phyloP scores from a whole-genome alignment of 169 alveolate species.

The Plasmodium ovale region DNA sequence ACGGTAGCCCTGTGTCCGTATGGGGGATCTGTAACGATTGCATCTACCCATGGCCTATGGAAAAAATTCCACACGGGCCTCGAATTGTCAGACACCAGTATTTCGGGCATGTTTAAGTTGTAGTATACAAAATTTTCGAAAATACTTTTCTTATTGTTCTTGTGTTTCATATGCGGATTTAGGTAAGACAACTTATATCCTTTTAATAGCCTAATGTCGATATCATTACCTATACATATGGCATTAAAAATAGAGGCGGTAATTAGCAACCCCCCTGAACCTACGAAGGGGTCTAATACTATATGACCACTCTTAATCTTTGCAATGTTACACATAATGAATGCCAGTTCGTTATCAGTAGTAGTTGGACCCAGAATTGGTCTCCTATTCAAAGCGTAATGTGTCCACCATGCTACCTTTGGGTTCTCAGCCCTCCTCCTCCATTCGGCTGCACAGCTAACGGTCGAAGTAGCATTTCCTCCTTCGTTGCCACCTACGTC shows the following conservation, averaged over 20 bases:
- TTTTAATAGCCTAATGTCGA: conserved; percentile 94
- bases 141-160: conserved; percentile 67
- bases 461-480: no score
- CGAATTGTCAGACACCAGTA: conserved; percentile 75
- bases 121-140: conserved; percentile 80
- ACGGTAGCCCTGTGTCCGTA: conserved; percentile 91
- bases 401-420: conserved; percentile 87
- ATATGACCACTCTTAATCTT: conserved; percentile 78
- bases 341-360: conserved; percentile 95
- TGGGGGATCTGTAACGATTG: conserved; percentile 98
- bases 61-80: conserved; percentile 64
- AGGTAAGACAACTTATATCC: conserved; percentile 88
- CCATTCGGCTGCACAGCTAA: no score
- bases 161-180: conserved; percentile 82
- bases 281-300: conserved; percentile 97
- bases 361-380: conserved; percentile 99
- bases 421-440: conserved; percentile 1
- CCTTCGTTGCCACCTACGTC: conserved; percentile 1
- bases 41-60: conserved; percentile 93
- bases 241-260: conserved; percentile 94
- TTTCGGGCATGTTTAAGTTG: conserved; percentile 79
- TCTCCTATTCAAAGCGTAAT: conserved; percentile 91
- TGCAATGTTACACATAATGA: conserved; percentile 95
- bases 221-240: conserved; percentile 95
- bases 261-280: conserved; percentile 96